Evolutionary conservation across 208 protist genomes (phyloP).

Genomic region (Trypanosoma conorhini): DNA sequence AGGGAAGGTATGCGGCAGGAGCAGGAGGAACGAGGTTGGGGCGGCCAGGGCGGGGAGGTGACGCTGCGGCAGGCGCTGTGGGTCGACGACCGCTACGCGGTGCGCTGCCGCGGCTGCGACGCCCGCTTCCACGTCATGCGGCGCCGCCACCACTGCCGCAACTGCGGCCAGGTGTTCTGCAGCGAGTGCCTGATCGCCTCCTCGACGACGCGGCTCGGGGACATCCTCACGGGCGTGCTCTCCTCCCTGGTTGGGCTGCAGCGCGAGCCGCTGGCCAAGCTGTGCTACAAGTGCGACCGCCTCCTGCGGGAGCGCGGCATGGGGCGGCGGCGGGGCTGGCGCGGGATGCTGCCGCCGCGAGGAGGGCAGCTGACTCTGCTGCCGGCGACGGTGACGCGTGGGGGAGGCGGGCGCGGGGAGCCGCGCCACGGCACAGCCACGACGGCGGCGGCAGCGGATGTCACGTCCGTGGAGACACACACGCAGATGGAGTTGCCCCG

Average conservation of each 20-base stretch:
- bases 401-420: not conserved
- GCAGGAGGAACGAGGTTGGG: too few species aligned
- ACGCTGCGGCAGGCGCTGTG: conserved; percentile 50
- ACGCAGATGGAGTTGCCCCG: too few species aligned
- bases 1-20: not conserved
- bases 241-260: conserved; percentile 9
- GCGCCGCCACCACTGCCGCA: conserved; percentile 78
- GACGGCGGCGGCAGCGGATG: too few species aligned
- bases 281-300: conserved; percentile 42
- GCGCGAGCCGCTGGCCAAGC: conserved; percentile 11
- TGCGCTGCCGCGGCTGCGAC: conserved; percentile 60
- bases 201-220: not conserved
- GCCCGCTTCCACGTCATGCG: conserved; percentile 61
- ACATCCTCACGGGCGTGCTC: conserved; percentile 13
- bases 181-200: conserved; percentile 44
- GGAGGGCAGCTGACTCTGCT: not conserved
- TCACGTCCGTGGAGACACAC: too few species aligned
- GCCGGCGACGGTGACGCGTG: not conserved
- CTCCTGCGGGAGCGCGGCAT: conserved; percentile 13
- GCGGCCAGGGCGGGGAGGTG: conserved; percentile 2
- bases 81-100: conserved; percentile 77
- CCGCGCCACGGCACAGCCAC: not conserved
- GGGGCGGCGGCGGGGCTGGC: not conserved
- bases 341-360: not conserved
- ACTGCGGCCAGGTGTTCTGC: conserved; percentile 86